These are phyloP conservation scores for Protea cynaroides DNA, from an alignment of 164 flowering plant species.

Conservation along the genomic window DNA sequence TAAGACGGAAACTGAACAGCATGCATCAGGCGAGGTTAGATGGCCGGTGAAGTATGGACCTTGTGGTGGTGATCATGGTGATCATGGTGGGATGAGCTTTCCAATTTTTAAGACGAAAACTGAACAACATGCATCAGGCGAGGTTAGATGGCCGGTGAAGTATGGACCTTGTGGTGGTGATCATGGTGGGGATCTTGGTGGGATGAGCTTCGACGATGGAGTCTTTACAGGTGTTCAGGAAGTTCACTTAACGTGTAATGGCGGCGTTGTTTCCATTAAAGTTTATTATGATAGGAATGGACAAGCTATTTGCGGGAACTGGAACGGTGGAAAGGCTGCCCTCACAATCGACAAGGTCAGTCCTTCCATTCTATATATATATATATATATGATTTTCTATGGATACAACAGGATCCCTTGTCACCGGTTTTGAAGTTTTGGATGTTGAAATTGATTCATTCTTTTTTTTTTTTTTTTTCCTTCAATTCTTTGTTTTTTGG, in stretches of 20 bases:
- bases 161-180: constrained; percentile 87
- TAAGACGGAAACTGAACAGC: too few species aligned
- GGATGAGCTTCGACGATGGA: constrained; percentile 67
- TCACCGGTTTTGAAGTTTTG: too few species aligned
- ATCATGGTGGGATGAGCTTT: constrained; percentile 57
- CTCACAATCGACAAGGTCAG: constrained; percentile 55
- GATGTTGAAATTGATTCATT: too few species aligned
- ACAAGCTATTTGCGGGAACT: constrained; percentile 55
- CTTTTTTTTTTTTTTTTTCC: too few species aligned
- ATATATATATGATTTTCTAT: too few species aligned
- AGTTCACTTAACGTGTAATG: constrained; percentile 49
- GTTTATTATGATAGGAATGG: constrained; percentile 63
- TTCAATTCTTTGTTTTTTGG: too few species aligned
- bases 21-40: too few species aligned
- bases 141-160: constrained; percentile 26
- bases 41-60: constrained; percentile 57
- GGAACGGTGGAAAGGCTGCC: constrained; percentile 65
- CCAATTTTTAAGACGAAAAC: too few species aligned
- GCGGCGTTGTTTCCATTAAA: constrained; percentile 48
- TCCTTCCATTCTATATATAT: neutral
- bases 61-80: constrained; percentile 84
- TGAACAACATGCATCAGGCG: too few species aligned
- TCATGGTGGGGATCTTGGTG: too few species aligned
- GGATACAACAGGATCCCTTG: too few species aligned
- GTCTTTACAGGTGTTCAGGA: constrained; percentile 55